These are phyloP conservation scores for Hondaea fermentalgiana DNA, from an alignment of 108 stramenopile genomes.

Conservation along the genomic window DNA sequence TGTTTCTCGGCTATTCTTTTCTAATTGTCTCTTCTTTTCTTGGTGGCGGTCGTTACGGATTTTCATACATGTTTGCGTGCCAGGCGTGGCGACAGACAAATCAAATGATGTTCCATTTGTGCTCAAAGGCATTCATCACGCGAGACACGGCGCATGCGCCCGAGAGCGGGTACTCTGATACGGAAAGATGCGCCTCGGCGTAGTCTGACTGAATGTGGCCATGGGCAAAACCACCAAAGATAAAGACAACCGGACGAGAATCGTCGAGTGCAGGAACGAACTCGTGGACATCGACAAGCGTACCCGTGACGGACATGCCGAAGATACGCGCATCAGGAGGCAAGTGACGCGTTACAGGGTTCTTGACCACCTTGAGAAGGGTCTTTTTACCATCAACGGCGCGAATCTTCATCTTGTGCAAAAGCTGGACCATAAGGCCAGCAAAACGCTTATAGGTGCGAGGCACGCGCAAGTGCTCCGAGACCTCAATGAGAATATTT, in stretches of 20 bases:
- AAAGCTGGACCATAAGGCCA: conserved; percentile 76
- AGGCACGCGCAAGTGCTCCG: conserved; percentile 82
- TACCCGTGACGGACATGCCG: conserved; percentile 58
- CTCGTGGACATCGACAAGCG: conserved; percentile 67
- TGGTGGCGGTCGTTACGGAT: too few species aligned
- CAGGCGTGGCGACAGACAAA: neutral
- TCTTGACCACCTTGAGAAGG: conserved; percentile 91
- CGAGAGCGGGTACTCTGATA: conserved; percentile 86
- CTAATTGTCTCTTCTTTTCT: too few species aligned
- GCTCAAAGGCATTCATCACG: conserved; percentile 79
- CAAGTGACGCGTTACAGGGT: conserved; percentile 88
- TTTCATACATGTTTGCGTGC: too few species aligned
- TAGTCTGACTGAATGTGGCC: conserved; percentile 81
- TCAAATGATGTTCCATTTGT: conserved; percentile 85
- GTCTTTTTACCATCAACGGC: conserved; percentile 68
- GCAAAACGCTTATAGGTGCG: conserved; percentile 88
- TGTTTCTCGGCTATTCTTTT: too few species aligned
- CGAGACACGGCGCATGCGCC: conserved; percentile 83
- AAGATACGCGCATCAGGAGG: conserved; percentile 79
- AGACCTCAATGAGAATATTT: conserved; percentile 90
- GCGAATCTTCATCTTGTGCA: conserved; percentile 98
- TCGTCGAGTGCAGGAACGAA: conserved; percentile 68
- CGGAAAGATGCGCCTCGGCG: conserved; percentile 83
- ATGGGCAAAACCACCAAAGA: conserved; percentile 90
- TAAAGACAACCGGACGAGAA: conserved; percentile 70